phyloP scores from a whole-genome alignment of 2,329 filamentous ascomycete species.

The Fusarium sp. region DNA sequence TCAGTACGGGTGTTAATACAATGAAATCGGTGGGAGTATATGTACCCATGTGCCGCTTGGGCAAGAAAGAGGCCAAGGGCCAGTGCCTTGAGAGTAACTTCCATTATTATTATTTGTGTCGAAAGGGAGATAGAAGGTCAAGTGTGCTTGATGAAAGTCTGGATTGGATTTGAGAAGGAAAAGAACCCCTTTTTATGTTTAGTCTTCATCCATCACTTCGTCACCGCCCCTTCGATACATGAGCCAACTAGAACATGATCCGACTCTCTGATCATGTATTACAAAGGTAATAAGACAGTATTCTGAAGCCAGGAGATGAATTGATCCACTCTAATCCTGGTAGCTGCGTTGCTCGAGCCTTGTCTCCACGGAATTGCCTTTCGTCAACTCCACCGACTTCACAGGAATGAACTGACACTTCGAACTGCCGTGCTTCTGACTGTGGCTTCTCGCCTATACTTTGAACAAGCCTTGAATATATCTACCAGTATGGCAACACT shows the following conservation, averaged over 20 bases:
- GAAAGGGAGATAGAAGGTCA: background rate
- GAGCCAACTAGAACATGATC: background rate
- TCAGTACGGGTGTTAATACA: background rate
- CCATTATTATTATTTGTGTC: background rate
- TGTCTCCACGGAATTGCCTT: background rate
- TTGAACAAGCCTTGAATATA: fast-evolving
- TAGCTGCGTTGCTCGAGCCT: background rate
- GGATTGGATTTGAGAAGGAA: background rate
- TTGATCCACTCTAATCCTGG: background rate
- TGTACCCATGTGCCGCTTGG: background rate
- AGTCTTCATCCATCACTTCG: background rate
- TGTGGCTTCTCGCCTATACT: fast-evolving
- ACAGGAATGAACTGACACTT: background rate
- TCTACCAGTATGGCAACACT: background rate
- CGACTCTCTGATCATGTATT: no score
- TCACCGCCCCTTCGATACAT: background rate
- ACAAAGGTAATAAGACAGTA: no score
- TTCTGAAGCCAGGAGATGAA: background rate
- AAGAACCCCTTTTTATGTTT: background rate
- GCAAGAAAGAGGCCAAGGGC: background rate
- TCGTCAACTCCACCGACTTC: background rate
- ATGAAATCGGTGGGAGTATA: background rate
- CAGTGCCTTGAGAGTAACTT: background rate
- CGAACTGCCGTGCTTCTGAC: background rate
- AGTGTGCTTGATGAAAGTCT: background rate